Base-by-base conservation (phyloP, 2,329 filamentous ascomycete genomes). In the Delphinella strobiligena region DNA sequence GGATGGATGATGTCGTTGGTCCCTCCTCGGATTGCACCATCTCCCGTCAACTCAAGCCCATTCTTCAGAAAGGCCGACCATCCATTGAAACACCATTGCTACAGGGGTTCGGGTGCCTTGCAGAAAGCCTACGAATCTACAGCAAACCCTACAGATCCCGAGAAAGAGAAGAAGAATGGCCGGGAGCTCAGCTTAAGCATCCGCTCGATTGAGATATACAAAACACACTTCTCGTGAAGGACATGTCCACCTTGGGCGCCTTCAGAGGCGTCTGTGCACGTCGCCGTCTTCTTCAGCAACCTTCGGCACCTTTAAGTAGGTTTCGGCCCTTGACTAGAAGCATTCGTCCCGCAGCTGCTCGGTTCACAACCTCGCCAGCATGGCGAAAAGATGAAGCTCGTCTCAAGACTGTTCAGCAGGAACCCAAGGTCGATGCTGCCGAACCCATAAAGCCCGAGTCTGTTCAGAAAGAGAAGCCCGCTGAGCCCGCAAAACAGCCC, bases 361-460 rank as follows among this genome's bases (percentile, higher is more conserved):
- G 64, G 37, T 68, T 69, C 49, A 59, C 63, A 57, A 36, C 61
- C 61, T 16, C 58, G 57, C 4, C 62, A 65, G 12, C 12, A 27
- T 53, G 53, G 59, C 51, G 59, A 54, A 55, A 68, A 60, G 56
- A 61, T 60, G 59, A 62, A 44, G 35, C 51, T 7, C 40, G 50
- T 34, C 47, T 51, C 45, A 48, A 45, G 33, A 49, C 48, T 19
- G 41, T 50, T 11, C 48, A 51, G 27, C 42, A 47, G 7, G 45
- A 50, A 40, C 46, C 46, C 34, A 52, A 53, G 33, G 45, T 44
- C 10, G 51, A 56, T 36, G 40, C 48, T 15, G 42, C 52, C 29
- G 54, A 60, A 35, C 50, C 49, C 32, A 45, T 56, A 14, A 57
- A 60, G 38, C 53, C 59, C 34, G 61, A 54, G 48, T 59, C 45